Conservation (phyloP, 225 moss, liverwort and hornwort species). For the Polytrichum commune region DNA sequence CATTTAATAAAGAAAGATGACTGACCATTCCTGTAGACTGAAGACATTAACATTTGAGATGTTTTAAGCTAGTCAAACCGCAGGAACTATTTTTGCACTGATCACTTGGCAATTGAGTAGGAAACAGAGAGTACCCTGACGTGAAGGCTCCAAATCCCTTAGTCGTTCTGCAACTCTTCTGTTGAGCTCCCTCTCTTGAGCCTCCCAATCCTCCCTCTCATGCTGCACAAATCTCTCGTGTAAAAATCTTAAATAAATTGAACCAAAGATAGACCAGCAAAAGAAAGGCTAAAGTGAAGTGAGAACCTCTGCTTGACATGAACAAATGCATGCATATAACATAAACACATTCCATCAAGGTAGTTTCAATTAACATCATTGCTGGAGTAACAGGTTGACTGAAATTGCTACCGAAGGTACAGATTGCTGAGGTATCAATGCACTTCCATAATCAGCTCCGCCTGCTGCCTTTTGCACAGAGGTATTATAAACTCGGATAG, state of each 20-base stretch:
- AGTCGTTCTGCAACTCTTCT: slow-evolving; percentile 74
- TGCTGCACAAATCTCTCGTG: slow-evolving; percentile 34
- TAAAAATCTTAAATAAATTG: too few species aligned
- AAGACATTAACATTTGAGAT: too few species aligned
- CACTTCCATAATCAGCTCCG: slow-evolving; percentile 67
- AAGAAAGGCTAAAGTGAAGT: too few species aligned
- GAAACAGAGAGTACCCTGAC: slow-evolving; percentile 56
- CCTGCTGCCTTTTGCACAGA: slow-evolving; percentile 81
- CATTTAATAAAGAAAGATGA: too few species aligned
- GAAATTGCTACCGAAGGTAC: slow-evolving; percentile 70
- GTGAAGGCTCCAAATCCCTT: slow-evolving; percentile 81
- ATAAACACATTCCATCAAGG: too few species aligned
- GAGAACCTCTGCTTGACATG: too few species aligned
- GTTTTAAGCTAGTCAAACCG: too few species aligned
- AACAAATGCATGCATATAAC: too few species aligned
- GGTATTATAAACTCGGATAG: slow-evolving; percentile 76
- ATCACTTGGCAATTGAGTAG: slow-evolving; percentile 12
- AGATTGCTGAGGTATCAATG: slow-evolving; percentile 76
- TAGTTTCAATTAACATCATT: too few species aligned
- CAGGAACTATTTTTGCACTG: not conserved
- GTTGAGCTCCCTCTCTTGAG: slow-evolving; percentile 81
- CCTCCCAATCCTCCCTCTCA: slow-evolving; percentile 93
- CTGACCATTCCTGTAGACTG: not conserved
- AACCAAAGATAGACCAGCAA: too few species aligned
- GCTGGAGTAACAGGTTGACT: too few species aligned